A percentile compares a stretch with the other conserved stretches of the same genome.
Conservation (phyloP, 2,329 filamentous ascomycete genomes). For the Diaporthe vaccinii region DNA sequence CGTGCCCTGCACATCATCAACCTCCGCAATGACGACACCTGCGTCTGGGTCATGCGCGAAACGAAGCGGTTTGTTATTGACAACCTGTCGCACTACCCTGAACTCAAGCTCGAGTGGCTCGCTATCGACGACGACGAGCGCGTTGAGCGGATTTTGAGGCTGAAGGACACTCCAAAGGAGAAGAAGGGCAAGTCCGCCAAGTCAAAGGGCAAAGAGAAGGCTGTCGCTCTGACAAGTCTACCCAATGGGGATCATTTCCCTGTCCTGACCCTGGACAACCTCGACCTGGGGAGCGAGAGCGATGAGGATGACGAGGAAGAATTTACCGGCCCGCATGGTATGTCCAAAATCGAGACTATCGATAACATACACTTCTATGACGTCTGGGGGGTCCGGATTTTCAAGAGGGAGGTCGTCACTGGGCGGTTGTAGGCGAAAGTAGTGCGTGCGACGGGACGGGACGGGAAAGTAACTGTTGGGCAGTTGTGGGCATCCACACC, state of each 20-base stretch:
- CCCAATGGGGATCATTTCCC: conserved; percentile 45
- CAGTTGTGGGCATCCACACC: neutral
- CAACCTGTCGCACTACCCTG: conserved; percentile 66
- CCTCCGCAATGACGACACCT: conserved; percentile 69
- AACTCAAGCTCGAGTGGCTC: conserved; percentile 70
- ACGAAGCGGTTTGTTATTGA: conserved; percentile 71
- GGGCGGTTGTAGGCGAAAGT: conserved; percentile 55
- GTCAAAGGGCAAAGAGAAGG: conserved; percentile 54
- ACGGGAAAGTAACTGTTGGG: neutral
- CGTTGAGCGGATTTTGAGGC: conserved; percentile 63
- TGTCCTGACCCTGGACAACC: conserved; percentile 45
- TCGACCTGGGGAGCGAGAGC: conserved; percentile 47
- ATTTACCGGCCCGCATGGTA: conserved; percentile 39
- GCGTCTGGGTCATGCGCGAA: conserved; percentile 69
- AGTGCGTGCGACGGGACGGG: neutral
- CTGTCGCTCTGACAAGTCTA: conserved; percentile 39
- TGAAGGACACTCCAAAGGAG: conserved; percentile 49
- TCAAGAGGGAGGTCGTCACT: conserved; percentile 67
- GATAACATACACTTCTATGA: conserved; percentile 59
- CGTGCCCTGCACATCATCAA: conserved; percentile 68
- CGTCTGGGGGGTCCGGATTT: conserved; percentile 65
- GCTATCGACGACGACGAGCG: conserved; percentile 65
- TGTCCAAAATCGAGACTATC: conserved; percentile 53
- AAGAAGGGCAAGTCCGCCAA: conserved; percentile 47
- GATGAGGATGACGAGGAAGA: conserved; percentile 53